phyloP scores from a whole-genome alignment of 306 rosid species.

The Sophora flavescens region DNA sequence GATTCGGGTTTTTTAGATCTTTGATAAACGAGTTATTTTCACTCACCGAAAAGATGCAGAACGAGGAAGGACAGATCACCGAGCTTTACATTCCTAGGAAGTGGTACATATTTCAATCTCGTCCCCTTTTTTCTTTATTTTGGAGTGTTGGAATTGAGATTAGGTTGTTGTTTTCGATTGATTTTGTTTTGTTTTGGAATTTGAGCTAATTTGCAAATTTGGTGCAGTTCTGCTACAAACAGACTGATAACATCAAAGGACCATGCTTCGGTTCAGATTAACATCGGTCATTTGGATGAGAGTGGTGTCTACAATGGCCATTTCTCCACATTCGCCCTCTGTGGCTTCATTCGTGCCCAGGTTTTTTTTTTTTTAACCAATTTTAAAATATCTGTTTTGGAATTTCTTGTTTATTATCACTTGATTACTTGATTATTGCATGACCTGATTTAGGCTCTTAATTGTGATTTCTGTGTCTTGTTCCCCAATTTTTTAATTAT shows the following conservation, averaged over 20 bases:
- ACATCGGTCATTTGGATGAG: conserved; percentile 82
- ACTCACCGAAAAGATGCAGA: conserved; percentile 48
- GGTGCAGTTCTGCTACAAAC: conserved; percentile 78
- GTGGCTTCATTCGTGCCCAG: conserved; percentile 85
- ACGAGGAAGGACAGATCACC: conserved; percentile 59
- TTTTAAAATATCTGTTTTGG: not conserved
- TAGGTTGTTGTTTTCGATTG: not conserved
- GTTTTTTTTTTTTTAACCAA: conserved; percentile 26
- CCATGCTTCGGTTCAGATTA: conserved; percentile 83
- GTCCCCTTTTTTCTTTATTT: rapidly evolving
- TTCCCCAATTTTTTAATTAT: not conserved
- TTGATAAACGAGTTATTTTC: not conserved
- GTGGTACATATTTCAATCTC: conserved; percentile 38
- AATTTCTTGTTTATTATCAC: not conserved
- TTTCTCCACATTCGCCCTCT: conserved; percentile 77
- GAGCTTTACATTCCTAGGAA: conserved; percentile 66
- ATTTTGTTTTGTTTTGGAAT: not conserved
- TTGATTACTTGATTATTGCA: not conserved
- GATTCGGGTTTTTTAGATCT: conserved; percentile 1
- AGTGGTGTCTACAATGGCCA: conserved; percentile 73
- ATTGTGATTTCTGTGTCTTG: not conserved
- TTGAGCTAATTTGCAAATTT: not conserved
- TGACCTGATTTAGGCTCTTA: not conserved
- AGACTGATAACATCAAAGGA: conserved; percentile 81
- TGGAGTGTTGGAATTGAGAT: not conserved